phyloP scores from a whole-genome alignment of 2,329 filamentous ascomycete genomes.

The Sclerotinia glacialis region DNA sequence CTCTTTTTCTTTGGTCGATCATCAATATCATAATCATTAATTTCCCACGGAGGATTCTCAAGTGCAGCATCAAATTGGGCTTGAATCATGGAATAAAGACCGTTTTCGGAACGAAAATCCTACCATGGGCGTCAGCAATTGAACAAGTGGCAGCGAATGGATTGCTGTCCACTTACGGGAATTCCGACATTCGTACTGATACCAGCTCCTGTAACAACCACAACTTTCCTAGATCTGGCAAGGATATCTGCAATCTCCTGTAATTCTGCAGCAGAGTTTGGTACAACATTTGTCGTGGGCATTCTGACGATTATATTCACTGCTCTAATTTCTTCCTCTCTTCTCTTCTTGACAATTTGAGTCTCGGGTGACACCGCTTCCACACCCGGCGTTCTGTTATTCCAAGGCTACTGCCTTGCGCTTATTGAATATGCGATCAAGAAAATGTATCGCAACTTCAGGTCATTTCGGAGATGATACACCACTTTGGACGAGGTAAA shows the following conservation, averaged over 20 bases:
- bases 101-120: constrained; percentile 72
- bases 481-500: neutral
- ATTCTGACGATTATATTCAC: constrained; percentile 27
- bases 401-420: neutral
- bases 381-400: neutral
- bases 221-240: constrained; percentile 64
- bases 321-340: neutral
- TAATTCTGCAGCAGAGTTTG: constrained; percentile 42
- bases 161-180: constrained; percentile 51
- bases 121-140: constrained; percentile 39
- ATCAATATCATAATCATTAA: constrained; percentile 39
- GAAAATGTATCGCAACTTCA: neutral
- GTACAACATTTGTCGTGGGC: constrained; percentile 38
- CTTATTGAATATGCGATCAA: constrained; percentile 13
- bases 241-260: constrained; percentile 63
- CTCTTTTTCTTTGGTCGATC: constrained; percentile 39
- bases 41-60: constrained; percentile 43
- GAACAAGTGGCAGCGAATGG: neutral
- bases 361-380: neutral
- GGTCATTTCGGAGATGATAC: constrained; percentile 4
- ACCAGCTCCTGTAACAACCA: constrained; percentile 69
- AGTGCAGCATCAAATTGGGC: constrained; percentile 56
- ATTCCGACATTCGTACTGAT: constrained; percentile 76
- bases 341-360: neutral
- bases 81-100: constrained; percentile 70